Evolutionary conservation across 179 eudicot genomes (phyloP), one percentile per base, ranked within the genome.

Genomic region (Actinidia chinensis): DNA sequence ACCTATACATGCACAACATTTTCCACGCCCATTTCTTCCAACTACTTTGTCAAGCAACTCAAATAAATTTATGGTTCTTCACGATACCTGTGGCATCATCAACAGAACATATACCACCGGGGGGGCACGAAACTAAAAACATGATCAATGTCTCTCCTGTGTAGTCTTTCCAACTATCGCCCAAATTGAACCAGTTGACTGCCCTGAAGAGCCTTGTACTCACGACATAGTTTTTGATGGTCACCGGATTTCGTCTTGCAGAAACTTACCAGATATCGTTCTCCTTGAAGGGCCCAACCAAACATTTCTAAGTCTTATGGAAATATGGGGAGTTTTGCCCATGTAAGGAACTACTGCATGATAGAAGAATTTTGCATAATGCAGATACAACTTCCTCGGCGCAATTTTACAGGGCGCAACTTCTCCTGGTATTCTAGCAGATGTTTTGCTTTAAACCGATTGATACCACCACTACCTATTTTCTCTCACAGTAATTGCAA

Each of bases 391-490:
- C 97, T 82, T 95, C 98, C 87, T 86, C 93, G 98, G 98, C 23
- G 94, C 97, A 90, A 74, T 90, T 82, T 91, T 95, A 84, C 98
- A 93, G 36, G 98, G 88, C 47, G 98, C 98, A 87, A 95, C 98
- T 89, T 95, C 98, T 33, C 98, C 98, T 4, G 97, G 95, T 77
- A 95, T 95, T 87, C 91, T 89, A 74, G 98, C 98, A 95, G 79
- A 84, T 95, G 98, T 80, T n/a, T n/a, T 95, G 98, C 88, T 95
- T n/a, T 95, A 74, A 95, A 95, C 68, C 98, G 86, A 83, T 95
- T 95, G 72, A 95, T 91, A 73, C 98, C 98, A 66, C 98, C 98
- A 82, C 98, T 95, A n/a, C 93, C 98, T 79, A 95, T 86, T 85
- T 91, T 94, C 51, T n/a, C n/a, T 89, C 98, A 78, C 98, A 94